phyloP scores from a whole-genome alignment of 495 filamentous ascomycete genomes.

The Hyaloscypha bicolor region DNA sequence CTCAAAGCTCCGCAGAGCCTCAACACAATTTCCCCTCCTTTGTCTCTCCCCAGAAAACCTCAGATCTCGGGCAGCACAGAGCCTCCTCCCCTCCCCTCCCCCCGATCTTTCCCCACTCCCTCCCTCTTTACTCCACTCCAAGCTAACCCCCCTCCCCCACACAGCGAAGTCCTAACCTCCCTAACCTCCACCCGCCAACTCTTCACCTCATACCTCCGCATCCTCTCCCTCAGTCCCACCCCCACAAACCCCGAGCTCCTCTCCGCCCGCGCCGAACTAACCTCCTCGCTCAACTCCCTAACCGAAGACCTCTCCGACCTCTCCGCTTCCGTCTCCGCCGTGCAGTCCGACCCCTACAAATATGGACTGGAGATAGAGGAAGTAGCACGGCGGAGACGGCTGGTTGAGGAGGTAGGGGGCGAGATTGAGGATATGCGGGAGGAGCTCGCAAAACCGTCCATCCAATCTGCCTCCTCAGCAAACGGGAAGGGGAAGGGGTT shows the following conservation, averaged over 20 bases:
- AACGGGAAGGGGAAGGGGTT: slow-evolving; percentile 23
- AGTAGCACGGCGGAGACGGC: slow-evolving; percentile 73
- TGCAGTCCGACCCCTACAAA: slow-evolving; percentile 86
- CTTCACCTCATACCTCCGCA: slow-evolving; percentile 94
- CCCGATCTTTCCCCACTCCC: not conserved
- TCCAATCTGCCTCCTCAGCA: slow-evolving; percentile 3
- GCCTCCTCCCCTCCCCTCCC: not conserved
- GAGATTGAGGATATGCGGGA: slow-evolving; percentile 88
- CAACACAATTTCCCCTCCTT: not conserved
- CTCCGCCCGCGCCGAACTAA: slow-evolving; percentile 82
- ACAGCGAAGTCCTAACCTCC: slow-evolving; percentile 81
- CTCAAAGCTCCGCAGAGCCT: not conserved
- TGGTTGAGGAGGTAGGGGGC: slow-evolving; percentile 86
- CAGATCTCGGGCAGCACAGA: too few species aligned
- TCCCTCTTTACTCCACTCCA: not conserved
- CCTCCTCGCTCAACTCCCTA: slow-evolving; percentile 73
- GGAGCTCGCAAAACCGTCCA: slow-evolving; percentile 60
- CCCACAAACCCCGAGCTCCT: slow-evolving; percentile 82
- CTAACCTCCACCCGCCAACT: slow-evolving; percentile 79
- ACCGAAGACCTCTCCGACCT: slow-evolving; percentile 88
- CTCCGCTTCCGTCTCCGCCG: slow-evolving; percentile 80
- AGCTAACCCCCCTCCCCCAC: slow-evolving; percentile 13
- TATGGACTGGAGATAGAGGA: slow-evolving; percentile 87
- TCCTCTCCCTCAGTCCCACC: slow-evolving; percentile 69
- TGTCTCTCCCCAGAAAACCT: too few species aligned